These are phyloP conservation scores for Rasamsonia emersonii DNA, from an alignment of 2,329 filamentous ascomycete species.

Conservation along the genomic window DNA sequence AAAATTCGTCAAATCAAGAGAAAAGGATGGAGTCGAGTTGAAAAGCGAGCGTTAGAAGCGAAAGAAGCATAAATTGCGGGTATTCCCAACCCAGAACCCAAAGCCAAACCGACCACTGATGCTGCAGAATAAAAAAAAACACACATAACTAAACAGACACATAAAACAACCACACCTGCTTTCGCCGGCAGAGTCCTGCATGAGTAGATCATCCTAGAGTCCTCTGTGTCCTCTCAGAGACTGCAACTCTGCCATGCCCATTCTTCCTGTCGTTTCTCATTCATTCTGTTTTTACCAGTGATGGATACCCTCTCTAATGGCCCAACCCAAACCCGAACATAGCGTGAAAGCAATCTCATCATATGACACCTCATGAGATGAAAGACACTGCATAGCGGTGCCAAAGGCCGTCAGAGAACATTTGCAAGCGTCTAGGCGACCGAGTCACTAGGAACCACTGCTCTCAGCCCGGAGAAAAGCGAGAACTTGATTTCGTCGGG, in stretches of 20 bases:
- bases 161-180: background rate
- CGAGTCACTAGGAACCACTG: no score
- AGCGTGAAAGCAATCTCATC: conserved; percentile 7
- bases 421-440: no score
- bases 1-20: no score
- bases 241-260: background rate
- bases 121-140: background rate
- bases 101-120: conserved; percentile 1
- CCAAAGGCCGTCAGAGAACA: no score
- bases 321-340: conserved; percentile 18
- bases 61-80: conserved; percentile 3
- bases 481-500: no score
- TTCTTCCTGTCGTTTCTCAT: conserved; percentile 2
- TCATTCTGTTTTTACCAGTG: conserved; percentile 25
- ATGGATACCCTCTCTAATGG: conserved; percentile 24
- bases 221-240: background rate
- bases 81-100: conserved; percentile 5
- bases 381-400: background rate
- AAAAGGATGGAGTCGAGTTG: conserved; percentile 2
- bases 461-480: no score
- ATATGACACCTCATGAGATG: conserved; percentile 2
- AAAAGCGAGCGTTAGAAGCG: conserved; percentile 1
- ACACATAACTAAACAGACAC: background rate
- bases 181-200: background rate
- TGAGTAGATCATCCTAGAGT: background rate